Conservation (phyloP, 2,329 filamentous ascomycete species). For the Colletotrichum eremochloae region DNA sequence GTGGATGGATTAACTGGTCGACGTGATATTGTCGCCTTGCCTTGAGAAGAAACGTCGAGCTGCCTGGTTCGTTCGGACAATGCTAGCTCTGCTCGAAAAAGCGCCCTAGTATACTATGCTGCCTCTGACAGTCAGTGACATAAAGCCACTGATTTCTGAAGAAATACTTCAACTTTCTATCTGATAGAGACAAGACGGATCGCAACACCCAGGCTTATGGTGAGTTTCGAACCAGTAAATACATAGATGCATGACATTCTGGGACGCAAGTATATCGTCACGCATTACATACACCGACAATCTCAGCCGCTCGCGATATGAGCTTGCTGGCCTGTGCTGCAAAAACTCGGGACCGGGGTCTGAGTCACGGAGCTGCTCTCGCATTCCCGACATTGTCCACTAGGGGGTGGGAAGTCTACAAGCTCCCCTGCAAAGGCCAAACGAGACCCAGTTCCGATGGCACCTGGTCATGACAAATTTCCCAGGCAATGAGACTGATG, state of each 20-base stretch:
- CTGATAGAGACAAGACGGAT: not conserved
- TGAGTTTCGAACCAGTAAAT: not conserved
- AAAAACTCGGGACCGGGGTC: not conserved
- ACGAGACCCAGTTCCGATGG: not conserved
- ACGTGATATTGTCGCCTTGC: not conserved
- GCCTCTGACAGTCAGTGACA: not conserved
- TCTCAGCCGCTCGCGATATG: not conserved
- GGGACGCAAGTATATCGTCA: not conserved
- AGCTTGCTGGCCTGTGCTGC: not conserved
- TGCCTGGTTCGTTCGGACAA: not conserved
- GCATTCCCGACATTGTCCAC: slow-evolving; percentile 22
- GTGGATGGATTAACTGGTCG: not conserved
- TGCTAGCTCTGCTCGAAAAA: not conserved
- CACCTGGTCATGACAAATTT: not conserved
- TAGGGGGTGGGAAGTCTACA: not conserved
- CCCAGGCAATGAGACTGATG: not conserved
- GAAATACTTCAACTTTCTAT: not conserved
- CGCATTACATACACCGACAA: not conserved
- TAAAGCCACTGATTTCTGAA: too few relatives aligned
- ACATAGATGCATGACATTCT: not conserved
- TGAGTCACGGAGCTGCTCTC: slow-evolving; percentile 9
- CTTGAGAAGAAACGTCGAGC: not conserved
- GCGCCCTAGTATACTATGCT: not conserved
- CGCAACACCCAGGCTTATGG: not conserved
- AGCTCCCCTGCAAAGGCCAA: not conserved